Conservation (phyloP, 1,284 basidiomycete species). For the Pholiota adiposa region DNA sequence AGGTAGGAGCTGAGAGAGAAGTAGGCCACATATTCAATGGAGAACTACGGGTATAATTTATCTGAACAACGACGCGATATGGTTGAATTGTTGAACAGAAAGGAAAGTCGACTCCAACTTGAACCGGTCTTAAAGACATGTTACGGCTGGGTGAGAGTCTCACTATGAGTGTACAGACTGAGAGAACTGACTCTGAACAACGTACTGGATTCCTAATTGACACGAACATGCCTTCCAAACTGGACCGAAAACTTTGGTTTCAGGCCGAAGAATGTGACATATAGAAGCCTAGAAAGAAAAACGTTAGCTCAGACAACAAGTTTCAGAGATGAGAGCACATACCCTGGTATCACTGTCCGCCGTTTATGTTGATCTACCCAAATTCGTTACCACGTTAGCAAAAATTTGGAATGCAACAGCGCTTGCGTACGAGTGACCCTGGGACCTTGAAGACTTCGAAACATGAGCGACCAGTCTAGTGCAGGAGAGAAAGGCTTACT, state of each 20-base stretch:
- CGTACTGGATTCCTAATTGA: constrained; percentile 20
- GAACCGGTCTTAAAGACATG: too few species aligned
- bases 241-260: constrained; percentile 37
- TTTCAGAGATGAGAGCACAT: constrained; percentile 8
- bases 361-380: constrained; percentile 30
- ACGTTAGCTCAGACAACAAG: not conserved
- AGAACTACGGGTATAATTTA: too few species aligned
- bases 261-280: constrained; percentile 37
- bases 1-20: too few species aligned
- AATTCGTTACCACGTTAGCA: not conserved
- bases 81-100: too few species aligned
- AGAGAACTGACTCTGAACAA: too few species aligned
- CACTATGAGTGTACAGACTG: too few species aligned
- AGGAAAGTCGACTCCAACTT: too few species aligned
- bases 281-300: constrained; percentile 32
- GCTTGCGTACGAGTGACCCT: constrained; percentile 22
- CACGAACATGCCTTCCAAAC: constrained; percentile 35
- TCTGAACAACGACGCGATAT: too few species aligned
- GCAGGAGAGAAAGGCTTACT: constrained; percentile 13
- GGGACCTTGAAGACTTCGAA: constrained; percentile 24
- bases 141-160: too few species aligned
- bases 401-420: too few species aligned
- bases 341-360: constrained; percentile 36
- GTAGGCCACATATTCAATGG: too few species aligned
- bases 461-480: not conserved